Base-by-base conservation (phyloP, 345 rosid genomes). In the Acer negundo region DNA sequence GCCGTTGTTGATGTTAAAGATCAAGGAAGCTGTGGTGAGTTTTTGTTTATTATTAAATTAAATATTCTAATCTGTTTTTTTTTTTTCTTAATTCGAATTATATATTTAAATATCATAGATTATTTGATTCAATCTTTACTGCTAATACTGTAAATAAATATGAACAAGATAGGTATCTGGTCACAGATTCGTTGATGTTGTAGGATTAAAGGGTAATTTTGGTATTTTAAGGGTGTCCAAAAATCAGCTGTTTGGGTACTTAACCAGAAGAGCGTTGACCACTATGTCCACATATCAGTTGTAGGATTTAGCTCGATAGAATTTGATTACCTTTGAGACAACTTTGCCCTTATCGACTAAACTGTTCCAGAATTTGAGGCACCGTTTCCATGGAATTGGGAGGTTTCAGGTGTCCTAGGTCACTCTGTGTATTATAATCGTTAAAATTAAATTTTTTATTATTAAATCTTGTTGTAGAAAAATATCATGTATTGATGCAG, bases 11-110 rank as follows among this genome's bases (percentile, higher is more conserved):
- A 24, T 6, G 96, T 92, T 81, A 94, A 92, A 86, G 94, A 96
- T 77, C 98, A 95, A 75, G 95, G 93, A 58, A 84, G 89, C 76
- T 92, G 98, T 35, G 97, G 97, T 94, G 49, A 81, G 95, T 85
- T 61, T 55, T 80, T 22, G 10, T 2, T 31, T 20, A 9, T 10
- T 28, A 2, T 28, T 67, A 13, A 7, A 8, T 47, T 19, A 67
- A 67, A 3, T 13, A 2, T 6, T 62, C 7, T 64, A n/a, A 49
- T 55, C 47, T 2, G 26, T 19, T 20, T 3, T 15, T 56, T 9
- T 56, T 55, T 13, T 40, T 28, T 28, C 6, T 9, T 62, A 9
- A 58, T 61, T 17, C 20, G 0, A 26, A 19, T 72, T 22, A 49
- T 62, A 23, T 63, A 19, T 63, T 35, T 35, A 35, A 35, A 35